Conservation (phyloP, 2,329 filamentous ascomycete genomes). For the Alternaria triticimaculans region DNA sequence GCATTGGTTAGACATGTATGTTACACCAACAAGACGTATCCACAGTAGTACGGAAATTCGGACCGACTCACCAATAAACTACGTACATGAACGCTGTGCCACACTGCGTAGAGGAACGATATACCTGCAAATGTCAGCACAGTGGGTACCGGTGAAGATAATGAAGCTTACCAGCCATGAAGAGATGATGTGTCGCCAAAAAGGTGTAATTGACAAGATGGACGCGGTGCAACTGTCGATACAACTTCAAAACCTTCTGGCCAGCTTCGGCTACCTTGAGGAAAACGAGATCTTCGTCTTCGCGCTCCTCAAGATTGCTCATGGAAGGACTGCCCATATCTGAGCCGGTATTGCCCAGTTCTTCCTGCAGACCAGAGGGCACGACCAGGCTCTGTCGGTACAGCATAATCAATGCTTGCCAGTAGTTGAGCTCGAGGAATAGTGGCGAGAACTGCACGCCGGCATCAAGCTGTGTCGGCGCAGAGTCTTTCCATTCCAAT, state of each 20-base stretch:
- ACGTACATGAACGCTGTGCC: conserved; percentile 90
- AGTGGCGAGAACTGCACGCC: conserved; percentile 89
- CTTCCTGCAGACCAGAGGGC: conserved; percentile 81
- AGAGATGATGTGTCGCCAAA: conserved; percentile 91
- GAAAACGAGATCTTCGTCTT: conserved; percentile 91
- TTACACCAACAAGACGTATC: background rate
- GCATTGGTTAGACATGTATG: conserved; percentile 18
- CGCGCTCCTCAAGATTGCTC: conserved; percentile 69
- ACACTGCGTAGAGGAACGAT: conserved; percentile 95
- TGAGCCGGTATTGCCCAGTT: conserved; percentile 66
- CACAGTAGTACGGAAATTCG: background rate
- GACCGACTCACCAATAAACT: conserved; percentile 74
- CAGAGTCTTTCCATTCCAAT: conserved; percentile 83
- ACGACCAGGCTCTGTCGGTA: conserved; percentile 91
- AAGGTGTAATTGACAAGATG: conserved; percentile 96
- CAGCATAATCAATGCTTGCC: conserved; percentile 95
- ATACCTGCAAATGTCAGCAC: conserved; percentile 60
- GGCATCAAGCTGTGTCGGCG: conserved; percentile 77
- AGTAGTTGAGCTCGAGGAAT: conserved; percentile 94
- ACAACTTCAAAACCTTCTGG: conserved; percentile 88
- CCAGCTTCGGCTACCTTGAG: conserved; percentile 94
- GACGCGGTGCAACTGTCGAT: conserved; percentile 85
- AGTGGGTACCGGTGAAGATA: conserved; percentile 12
- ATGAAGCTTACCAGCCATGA: conserved; percentile 79
- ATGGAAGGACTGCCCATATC: conserved; percentile 67